phyloP scores from a whole-genome alignment of 352 stramenopile species.

The Saprolegnia parasitica region DNA sequence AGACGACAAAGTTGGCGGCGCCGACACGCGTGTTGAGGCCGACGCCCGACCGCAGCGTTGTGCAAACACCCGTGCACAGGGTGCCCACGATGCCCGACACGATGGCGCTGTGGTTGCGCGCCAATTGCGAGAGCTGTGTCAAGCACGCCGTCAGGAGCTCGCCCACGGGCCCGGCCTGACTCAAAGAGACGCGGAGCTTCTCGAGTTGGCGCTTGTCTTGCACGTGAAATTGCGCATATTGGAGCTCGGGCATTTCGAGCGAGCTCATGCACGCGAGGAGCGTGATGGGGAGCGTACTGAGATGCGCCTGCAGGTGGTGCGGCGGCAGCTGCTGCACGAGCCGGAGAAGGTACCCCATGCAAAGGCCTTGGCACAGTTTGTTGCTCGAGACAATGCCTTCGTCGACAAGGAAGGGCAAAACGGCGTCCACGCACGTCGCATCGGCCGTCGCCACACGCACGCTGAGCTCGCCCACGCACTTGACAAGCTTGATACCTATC shows the following conservation, averaged over 20 bases:
- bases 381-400: slow-evolving; percentile 72
- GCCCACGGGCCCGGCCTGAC: slow-evolving; percentile 64
- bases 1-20: slow-evolving; percentile 71
- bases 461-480: slow-evolving; percentile 63
- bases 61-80: slow-evolving; percentile 44
- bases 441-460: slow-evolving; percentile 57
- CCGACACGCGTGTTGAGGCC: slow-evolving; percentile 78
- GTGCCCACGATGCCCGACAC: slow-evolving; percentile 45
- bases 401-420: slow-evolving; percentile 61
- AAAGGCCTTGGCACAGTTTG: slow-evolving; percentile 53
- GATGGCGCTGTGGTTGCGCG: slow-evolving; percentile 28
- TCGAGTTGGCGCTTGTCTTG: slow-evolving; percentile 81
- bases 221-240: slow-evolving; percentile 84
- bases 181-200: slow-evolving; percentile 68
- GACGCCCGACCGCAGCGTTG: slow-evolving; percentile 66
- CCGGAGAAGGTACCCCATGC: slow-evolving; percentile 66
- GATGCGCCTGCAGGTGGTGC: slow-evolving; percentile 44
- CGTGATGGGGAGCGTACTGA: slow-evolving; percentile 56
- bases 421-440: slow-evolving; percentile 40
- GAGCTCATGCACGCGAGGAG: slow-evolving; percentile 78
- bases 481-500: slow-evolving; percentile 67
- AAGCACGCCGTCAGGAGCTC: slow-evolving; percentile 62
- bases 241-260: slow-evolving; percentile 72
- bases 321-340: slow-evolving; percentile 62
- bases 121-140: slow-evolving; percentile 51